Conservation (phyloP, 352 stramenopile genomes). For the Elongisporangium anandrum region DNA sequence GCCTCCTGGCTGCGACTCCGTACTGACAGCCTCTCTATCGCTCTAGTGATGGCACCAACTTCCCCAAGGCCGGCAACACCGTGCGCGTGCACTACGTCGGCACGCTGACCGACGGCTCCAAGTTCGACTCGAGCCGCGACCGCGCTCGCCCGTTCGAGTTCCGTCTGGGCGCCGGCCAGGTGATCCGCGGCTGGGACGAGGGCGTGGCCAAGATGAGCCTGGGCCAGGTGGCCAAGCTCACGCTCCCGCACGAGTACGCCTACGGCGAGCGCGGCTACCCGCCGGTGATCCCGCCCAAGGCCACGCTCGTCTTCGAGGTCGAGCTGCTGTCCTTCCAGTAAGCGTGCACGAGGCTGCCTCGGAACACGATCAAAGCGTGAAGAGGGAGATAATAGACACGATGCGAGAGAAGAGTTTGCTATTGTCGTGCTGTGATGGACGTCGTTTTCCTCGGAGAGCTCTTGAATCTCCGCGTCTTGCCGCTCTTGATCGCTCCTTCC, state of each 20-base stretch:
- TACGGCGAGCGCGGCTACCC: conserved; percentile 90
- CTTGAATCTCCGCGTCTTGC: background rate
- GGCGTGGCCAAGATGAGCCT: conserved; percentile 86
- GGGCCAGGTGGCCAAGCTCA: conserved; percentile 91
- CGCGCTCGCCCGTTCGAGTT: conserved; percentile 77
- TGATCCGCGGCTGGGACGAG: conserved; percentile 80
- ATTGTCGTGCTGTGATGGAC: background rate
- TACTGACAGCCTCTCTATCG: background rate
- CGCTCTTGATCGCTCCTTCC: background rate
- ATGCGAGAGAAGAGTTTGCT: background rate
- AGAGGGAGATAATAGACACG: background rate
- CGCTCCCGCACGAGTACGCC: conserved; percentile 91
- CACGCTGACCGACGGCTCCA: conserved; percentile 68
- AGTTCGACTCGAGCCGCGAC: conserved; percentile 83
- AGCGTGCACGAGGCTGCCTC: background rate
- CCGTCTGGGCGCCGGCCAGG: conserved; percentile 63
- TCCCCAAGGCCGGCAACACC: conserved; percentile 60
- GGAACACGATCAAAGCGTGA: background rate
- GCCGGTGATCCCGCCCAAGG: conserved; percentile 88
- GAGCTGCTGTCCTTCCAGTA: conserved; percentile 85
- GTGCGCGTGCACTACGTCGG: conserved; percentile 79
- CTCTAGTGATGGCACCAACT: conserved; percentile 71
- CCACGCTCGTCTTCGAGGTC: conserved; percentile 92
- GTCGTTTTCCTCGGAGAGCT: background rate
- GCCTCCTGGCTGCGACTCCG: background rate